Evolutionary conservation across 2,329 filamentous ascomycete species (phyloP), one percentile per base, ranked within the genome.

Genomic region (Nemania sp.): DNA sequence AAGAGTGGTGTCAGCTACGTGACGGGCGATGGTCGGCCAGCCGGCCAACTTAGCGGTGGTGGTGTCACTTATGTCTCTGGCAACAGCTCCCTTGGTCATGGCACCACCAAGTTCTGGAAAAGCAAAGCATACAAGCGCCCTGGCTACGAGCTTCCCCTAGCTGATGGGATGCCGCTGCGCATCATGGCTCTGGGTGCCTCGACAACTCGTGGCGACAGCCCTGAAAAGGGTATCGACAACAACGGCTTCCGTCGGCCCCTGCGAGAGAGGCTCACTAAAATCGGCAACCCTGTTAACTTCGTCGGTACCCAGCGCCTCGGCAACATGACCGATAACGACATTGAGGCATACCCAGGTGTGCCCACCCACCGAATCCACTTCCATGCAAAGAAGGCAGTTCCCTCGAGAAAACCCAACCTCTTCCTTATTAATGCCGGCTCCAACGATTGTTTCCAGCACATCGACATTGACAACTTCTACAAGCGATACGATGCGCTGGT

Each of bases 341-440:
- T 79, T 55, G 76, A 79, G 54, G 78, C 77, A 8, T 79, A 78
- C 54, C 76, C 75, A 1, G 78, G 78, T 13, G 73, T 75, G 6
- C 68, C 69, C 53, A 77, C 79, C 15, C 69, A 73, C 24, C 73
- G 76, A 32, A 79, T 79, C 18, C 73, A 75, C 22, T 70, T 70
- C 45, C 75, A 77, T 41, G 78, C 77, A 1, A 66, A 69, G 55
- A 65, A 73, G n/a, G 75, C 76, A 20, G 74, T 78, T 7, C 71
- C 74, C 3, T 60, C 71, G 10, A 74, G 73, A 61, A 75, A 74
- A 51, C 79, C 79, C 18, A 79, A 80, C 62, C 53, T 79, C 2
- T 76, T 79, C 58, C 72, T 78, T n/a, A 72, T 80, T 51, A 79
- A 79, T 64, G 77, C 77, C 22, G 79, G 79, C 10, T 79, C 79